phyloP scores from a whole-genome alignment of 2,329 filamentous ascomycete species.

The Curvularia eragrostidis region DNA sequence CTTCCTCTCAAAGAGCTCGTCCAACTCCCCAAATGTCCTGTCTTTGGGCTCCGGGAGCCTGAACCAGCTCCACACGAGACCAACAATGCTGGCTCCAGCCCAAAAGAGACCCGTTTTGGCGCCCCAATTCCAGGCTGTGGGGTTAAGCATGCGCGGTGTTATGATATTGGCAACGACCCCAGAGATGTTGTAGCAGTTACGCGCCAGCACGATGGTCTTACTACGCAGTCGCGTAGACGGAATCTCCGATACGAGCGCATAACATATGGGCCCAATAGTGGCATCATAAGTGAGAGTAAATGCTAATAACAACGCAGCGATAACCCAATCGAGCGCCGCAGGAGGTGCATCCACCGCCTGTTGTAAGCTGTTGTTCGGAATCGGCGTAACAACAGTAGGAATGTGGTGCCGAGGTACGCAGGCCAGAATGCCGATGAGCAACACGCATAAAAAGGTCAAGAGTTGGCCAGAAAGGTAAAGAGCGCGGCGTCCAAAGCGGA shows the following conservation, averaged over 20 bases:
- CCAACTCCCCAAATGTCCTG: conserved; percentile 81
- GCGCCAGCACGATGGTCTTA: conserved; percentile 84
- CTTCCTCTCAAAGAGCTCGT: conserved; percentile 73
- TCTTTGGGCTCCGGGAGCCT: conserved; percentile 78
- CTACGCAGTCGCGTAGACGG: conserved; percentile 81
- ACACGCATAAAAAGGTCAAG: conserved; percentile 65
- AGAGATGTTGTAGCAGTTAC: conserved; percentile 77
- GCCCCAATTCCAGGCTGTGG: conserved; percentile 77
- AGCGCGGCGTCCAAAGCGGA: conserved; percentile 74
- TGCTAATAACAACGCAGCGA: conserved; percentile 17
- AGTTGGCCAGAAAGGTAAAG: conserved; percentile 71
- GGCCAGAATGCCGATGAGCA: conserved; percentile 61
- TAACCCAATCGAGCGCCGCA: conserved; percentile 7
- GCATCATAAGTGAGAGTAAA: conserved; percentile 24
- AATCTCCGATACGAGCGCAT: conserved; percentile 80
- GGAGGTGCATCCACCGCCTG: neutral
- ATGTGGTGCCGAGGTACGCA: conserved; percentile 52
- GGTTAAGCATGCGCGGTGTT: conserved; percentile 61
- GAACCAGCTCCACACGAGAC: conserved; percentile 78
- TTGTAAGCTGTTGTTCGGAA: neutral
- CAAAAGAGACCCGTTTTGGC: conserved; percentile 87
- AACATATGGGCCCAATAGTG: conserved; percentile 48
- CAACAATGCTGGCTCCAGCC: conserved; percentile 76
- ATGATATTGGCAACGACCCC: conserved; percentile 82
- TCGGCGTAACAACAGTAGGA: neutral